Conservation (phyloP, 371 early-diverging fungal species). For the Mucor plumbeus region DNA sequence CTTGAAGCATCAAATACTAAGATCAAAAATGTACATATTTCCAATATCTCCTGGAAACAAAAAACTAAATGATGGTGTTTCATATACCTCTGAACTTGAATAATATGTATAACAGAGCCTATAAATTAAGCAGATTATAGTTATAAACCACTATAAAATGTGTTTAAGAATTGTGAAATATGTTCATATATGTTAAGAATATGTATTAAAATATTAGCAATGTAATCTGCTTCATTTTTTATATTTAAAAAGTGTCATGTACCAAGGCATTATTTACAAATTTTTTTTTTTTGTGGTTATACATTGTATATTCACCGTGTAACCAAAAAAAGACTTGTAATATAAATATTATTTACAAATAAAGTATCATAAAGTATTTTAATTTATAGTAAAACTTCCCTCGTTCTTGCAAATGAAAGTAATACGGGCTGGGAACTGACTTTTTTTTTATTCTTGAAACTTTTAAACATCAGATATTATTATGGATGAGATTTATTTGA, state of each 20-base stretch:
- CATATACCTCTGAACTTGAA: constrained; percentile 5
- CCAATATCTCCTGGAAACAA: constrained; percentile 5
- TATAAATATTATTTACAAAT: too few species aligned
- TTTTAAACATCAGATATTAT: not conserved
- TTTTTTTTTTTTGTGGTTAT: not conserved
- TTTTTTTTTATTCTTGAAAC: not conserved
- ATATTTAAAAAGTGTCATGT: not conserved
- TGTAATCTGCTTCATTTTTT: too few species aligned
- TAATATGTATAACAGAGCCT: not conserved
- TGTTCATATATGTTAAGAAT: not conserved
- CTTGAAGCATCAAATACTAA: constrained; percentile 9
- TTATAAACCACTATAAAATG: too few species aligned
- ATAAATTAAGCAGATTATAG: not conserved
- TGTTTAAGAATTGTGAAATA: too few species aligned
- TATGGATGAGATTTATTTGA: not conserved
- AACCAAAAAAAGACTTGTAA: not conserved
- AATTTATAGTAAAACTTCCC: not conserved
- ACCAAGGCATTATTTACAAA: not conserved
- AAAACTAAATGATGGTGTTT: not conserved
- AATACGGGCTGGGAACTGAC: not conserved
- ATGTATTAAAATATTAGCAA: not conserved
- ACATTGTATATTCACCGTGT: not conserved
- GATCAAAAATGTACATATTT: constrained; percentile 8
- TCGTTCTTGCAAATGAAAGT: constrained; percentile 1
- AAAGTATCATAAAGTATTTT: too few species aligned